Conservation (phyloP, 352 stramenopile species). For the Peronospora belbahrii region DNA sequence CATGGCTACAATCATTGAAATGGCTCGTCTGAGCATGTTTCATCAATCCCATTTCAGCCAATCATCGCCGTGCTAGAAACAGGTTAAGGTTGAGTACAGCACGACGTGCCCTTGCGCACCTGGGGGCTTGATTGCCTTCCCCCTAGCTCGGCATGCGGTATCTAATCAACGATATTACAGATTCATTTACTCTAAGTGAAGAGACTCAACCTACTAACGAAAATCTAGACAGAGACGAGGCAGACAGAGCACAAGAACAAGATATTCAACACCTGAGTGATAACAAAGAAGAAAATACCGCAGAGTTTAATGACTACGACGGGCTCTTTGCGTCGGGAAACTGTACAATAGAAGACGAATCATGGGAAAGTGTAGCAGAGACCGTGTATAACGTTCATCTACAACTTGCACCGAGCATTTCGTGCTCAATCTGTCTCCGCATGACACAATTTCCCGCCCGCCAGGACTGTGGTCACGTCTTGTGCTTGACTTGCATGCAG, state of each 20-base stretch:
- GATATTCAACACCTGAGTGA: conserved; percentile 3
- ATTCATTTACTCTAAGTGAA: conserved; percentile 1
- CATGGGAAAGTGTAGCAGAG: conserved; percentile 21
- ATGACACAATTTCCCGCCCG: conserved; percentile 31
- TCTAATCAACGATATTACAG: not conserved
- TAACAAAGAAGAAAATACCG: conserved; percentile 21
- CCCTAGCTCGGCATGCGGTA: conserved; percentile 13
- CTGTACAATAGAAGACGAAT: conserved; percentile 9
- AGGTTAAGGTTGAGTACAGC: conserved; percentile 1
- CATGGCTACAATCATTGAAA: conserved; percentile 13
- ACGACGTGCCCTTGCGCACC: conserved; percentile 15
- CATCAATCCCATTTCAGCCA: conserved; percentile 23
- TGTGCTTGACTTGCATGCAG: conserved; percentile 45
- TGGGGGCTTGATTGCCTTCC: conserved; percentile 9
- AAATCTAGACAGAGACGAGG: not conserved
- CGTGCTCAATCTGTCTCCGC: conserved; percentile 45
- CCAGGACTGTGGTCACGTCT: conserved; percentile 46
- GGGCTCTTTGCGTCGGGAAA: conserved; percentile 10
- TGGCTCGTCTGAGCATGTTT: no score
- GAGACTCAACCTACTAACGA: not conserved
- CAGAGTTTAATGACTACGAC: conserved; percentile 13
- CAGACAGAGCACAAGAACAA: not conserved
- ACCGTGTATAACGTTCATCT: conserved; percentile 21
- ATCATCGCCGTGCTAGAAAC: conserved; percentile 10
- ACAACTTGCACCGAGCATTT: conserved; percentile 22